A percentile compares a stretch with the other conserved stretches of the same genome.
Evolutionary conservation across 2,329 filamentous ascomycete genomes (phyloP).

Genomic region (Aspergillus sojae): DNA sequence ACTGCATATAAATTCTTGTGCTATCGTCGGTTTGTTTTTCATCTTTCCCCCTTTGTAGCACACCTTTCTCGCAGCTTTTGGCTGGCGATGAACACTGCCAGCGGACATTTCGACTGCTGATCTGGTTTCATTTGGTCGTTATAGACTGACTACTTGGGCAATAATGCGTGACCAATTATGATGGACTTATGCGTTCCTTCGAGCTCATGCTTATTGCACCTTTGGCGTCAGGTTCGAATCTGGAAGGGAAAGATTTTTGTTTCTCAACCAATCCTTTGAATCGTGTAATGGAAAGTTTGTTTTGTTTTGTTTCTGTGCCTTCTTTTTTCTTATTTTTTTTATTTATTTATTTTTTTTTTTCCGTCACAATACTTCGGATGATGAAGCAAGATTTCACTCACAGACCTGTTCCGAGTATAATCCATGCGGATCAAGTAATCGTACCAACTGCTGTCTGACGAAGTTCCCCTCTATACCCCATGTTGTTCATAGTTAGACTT

Average conservation of each 20-base stretch:
- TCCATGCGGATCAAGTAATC: slow-evolving; percentile 52
- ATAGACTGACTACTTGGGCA: not conserved
- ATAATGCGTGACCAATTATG: not conserved
- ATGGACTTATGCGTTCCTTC: not conserved
- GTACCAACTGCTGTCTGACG: slow-evolving; percentile 54
- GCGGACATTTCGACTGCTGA: too few species aligned
- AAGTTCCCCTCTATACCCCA: slow-evolving; percentile 23
- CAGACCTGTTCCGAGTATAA: slow-evolving; percentile 67
- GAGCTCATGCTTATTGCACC: not conserved
- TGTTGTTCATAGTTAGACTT: slow-evolving; percentile 3
- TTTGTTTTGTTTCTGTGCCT: not conserved
- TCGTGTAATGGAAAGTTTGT: not conserved
- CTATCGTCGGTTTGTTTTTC: slow-evolving; percentile 61
- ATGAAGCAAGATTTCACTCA: slow-evolving; percentile 60
- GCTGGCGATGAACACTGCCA: too few species aligned
- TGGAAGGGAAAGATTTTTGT: not conserved
- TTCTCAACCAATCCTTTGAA: not conserved
- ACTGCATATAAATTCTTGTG: slow-evolving; percentile 4
- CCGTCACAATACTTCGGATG: slow-evolving; percentile 41
- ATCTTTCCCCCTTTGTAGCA: not conserved
- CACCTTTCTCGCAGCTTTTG: not conserved
- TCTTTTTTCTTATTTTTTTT: not conserved
- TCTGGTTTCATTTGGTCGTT: not conserved
- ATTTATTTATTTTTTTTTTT: slow-evolving; percentile 11
- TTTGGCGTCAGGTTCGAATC: not conserved